A percentile compares a stretch with the other conserved stretches of the same genome.
phyloP scores from a whole-genome alignment of 2,329 filamentous ascomycete species.

The Oidium heveae region DNA sequence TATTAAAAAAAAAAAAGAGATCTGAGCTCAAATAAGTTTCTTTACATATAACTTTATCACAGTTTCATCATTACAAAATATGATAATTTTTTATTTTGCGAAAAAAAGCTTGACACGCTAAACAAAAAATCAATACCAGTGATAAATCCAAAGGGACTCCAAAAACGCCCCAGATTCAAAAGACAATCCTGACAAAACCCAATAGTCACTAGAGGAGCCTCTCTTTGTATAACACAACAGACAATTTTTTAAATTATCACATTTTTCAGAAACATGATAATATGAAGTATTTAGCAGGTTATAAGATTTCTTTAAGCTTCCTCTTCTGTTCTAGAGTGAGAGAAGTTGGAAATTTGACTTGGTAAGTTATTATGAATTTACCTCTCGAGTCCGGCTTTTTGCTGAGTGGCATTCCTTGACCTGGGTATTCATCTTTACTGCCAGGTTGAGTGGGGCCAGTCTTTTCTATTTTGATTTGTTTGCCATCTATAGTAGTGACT shows the following conservation, averaged over 20 bases:
- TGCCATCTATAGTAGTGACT: slow-evolving; percentile 82
- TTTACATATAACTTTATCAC: too few species aligned
- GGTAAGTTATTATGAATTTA: slow-evolving; percentile 71
- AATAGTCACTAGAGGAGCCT: neutral
- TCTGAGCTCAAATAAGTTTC: too few species aligned
- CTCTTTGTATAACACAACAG: too few species aligned
- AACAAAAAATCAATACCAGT: slow-evolving; percentile 1
- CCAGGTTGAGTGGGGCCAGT: slow-evolving; percentile 66
- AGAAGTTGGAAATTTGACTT: slow-evolving; percentile 70
- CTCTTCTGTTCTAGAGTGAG: slow-evolving; percentile 59
- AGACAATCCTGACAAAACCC: too few species aligned
- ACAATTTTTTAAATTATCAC: too few species aligned
- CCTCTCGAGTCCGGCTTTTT: slow-evolving; percentile 71
- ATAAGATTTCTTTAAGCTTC: slow-evolving; percentile 56
- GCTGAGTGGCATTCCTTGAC: slow-evolving; percentile 78
- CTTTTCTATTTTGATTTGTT: slow-evolving; percentile 57
- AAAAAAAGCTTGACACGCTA: neutral
- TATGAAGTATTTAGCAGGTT: neutral
- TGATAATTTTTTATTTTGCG: neutral
- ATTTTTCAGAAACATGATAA: too few species aligned
- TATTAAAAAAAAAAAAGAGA: too few species aligned
- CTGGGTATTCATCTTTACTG: slow-evolving; percentile 57
- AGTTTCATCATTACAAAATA: too few species aligned
- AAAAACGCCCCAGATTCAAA: too few species aligned
- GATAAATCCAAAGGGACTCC: neutral